Conservation (phyloP, 169 alveolate genomes). For the Plasmodium coatneyi region DNA sequence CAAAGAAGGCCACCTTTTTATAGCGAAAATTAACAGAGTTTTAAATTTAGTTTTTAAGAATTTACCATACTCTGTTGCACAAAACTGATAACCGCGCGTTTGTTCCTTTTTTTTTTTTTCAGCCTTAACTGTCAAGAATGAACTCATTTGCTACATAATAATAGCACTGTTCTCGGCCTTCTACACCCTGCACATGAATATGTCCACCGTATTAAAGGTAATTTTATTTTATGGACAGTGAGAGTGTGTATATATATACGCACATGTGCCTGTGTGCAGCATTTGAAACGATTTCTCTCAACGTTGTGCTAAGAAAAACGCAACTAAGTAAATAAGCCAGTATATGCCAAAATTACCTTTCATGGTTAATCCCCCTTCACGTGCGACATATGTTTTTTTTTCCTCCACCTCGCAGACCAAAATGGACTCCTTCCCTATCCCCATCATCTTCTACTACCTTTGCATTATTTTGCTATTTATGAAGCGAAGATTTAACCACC, state of each 20-base stretch:
- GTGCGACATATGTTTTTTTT: background rate
- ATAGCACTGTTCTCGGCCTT: constrained; percentile 32
- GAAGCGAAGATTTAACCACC: constrained; percentile 12
- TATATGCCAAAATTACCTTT: background rate
- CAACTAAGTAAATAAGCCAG: background rate
- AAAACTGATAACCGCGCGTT: background rate
- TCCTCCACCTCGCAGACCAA: constrained; percentile 25
- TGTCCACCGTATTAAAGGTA: constrained; percentile 64
- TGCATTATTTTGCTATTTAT: constrained; percentile 11
- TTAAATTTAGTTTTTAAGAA: background rate
- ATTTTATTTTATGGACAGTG: background rate
- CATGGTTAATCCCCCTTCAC: background rate
- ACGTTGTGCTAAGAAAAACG: background rate
- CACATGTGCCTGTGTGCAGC: background rate
- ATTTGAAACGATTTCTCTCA: background rate
- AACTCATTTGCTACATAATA: constrained; percentile 21
- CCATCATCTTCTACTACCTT: constrained; percentile 34
- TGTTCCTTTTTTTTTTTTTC: constrained; percentile 7
- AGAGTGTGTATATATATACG: background rate
- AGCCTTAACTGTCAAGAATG: constrained; percentile 36
- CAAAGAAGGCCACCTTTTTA: background rate
- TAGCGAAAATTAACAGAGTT: background rate
- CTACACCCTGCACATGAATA: constrained; percentile 50
- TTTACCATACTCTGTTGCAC: background rate
- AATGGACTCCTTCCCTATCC: constrained; percentile 45